Evolutionary conservation across 129 eudicot genomes (phyloP), one percentile per base, ranked within the genome.

Genomic region (Flaveria robusta): DNA sequence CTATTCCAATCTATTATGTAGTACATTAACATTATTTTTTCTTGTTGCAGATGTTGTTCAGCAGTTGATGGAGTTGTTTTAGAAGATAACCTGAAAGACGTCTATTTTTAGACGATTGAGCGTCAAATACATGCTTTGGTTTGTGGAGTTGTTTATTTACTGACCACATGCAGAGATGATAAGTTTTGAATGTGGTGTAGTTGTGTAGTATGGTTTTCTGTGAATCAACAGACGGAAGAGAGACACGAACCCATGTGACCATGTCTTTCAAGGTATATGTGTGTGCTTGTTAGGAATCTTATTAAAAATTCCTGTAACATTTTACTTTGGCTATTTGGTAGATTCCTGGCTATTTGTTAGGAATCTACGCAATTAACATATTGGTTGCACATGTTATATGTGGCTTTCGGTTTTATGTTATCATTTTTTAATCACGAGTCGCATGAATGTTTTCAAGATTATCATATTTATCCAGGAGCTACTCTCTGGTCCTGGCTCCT

Each of bases 41-140:
- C 11, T 71, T 69, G 41, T 43, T 86, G 89, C 94, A 92, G 98
- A 90, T 87, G 91, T 92, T 8, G 94, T 86, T 29, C 96, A 88
- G 83, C 98, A 92, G 82, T 74, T 92, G 86, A 83, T 84, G 87
- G 98, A 92, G 83, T 90, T 92, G 63, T 92, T 92, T 75, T 92
- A 85, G 83, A 88, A 67, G 71, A 72, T 52, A 50, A 7, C 52
- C 45, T 46, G 45, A 71, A 79, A 60, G 71, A 70, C 52, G 69
- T 31, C 15, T 14, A n/a, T 26, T 24, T 55, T 19, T 13, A n/a
- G 41, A 68, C 11, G 5, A 69, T 14, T 49, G 70, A 63, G 65
- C 34, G 70, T 14, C 58, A 54, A 39, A 68, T 43, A 69, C 45
- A 74, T 77, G 75, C 59, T 34, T 34, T 34, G 39, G 39, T 34